A percentile compares a stretch with the other conserved stretches of the same genome.
phyloP scores from a whole-genome alignment of 202 grass and related monocot genomes.

The Bolboschoenoplectus hybrid region DNA sequence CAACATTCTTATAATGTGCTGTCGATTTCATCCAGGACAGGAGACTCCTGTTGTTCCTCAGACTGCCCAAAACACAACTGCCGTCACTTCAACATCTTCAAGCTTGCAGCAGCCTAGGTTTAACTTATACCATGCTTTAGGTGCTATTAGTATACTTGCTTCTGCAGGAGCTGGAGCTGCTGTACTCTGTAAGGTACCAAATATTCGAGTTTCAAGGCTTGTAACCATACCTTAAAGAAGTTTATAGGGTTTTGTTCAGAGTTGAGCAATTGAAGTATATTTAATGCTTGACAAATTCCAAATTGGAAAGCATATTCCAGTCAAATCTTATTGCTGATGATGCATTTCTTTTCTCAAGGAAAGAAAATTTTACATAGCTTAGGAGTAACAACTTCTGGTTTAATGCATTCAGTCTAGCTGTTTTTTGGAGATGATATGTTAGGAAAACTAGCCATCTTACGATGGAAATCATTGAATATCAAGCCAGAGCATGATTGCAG shows the following conservation, averaged over 20 bases:
- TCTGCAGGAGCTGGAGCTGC: conserved; percentile 42
- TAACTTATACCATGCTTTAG: conserved; percentile 34
- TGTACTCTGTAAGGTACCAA: conserved; percentile 40
- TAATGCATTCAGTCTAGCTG: not conserved
- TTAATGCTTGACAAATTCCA: not conserved
- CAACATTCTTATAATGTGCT: conserved; percentile 2
- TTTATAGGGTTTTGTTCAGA: not conserved
- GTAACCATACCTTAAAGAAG: not conserved
- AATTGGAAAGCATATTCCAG: not conserved
- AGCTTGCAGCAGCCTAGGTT: conserved; percentile 26
- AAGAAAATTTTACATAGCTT: not conserved
- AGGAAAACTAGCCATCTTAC: not conserved
- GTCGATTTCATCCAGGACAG: conserved; percentile 27
- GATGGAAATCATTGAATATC: not conserved
- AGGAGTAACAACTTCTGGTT: not conserved
- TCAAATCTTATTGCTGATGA: not conserved
- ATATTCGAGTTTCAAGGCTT: not conserved
- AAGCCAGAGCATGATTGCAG: not conserved
- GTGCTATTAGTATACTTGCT: conserved; percentile 35
- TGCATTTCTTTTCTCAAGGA: not conserved
- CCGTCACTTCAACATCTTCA: conserved; percentile 15
- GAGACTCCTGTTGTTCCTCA: conserved; percentile 11
- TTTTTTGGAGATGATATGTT: not conserved
- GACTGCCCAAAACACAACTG: conserved; percentile 12
- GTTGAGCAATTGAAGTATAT: not conserved